Percentiles rank a stretch among this genome's conserved stretches.
phyloP scores from a whole-genome alignment of 257 asterid species.

The Eustoma russellianum region DNA sequence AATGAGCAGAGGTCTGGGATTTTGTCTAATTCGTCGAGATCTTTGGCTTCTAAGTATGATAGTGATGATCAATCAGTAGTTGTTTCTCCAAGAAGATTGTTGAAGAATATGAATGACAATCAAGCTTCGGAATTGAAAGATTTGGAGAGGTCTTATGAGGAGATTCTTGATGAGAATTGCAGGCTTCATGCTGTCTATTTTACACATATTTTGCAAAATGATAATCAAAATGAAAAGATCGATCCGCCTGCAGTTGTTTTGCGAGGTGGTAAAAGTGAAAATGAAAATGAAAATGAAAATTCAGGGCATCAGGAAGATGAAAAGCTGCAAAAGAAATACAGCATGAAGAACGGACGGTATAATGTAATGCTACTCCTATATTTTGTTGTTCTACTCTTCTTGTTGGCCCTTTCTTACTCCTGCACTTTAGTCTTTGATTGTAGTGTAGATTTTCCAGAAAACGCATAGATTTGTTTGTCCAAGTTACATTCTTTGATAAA shows the following conservation, averaged over 20 bases:
- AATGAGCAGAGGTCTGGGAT: constrained; percentile 27
- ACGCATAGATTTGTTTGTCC: neutral
- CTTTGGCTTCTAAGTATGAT: constrained; percentile 13
- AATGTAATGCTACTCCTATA: constrained; percentile 44
- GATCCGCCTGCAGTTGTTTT: constrained; percentile 32
- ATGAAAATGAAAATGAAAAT: constrained; percentile 4
- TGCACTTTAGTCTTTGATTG: neutral
- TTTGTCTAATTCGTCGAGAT: constrained; percentile 13
- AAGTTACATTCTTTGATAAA: neutral
- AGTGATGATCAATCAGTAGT: constrained; percentile 29
- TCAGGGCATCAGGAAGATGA: constrained; percentile 13
- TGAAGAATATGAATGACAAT: constrained; percentile 50
- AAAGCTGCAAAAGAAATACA: constrained; percentile 25
- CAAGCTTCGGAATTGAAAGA: constrained; percentile 41
- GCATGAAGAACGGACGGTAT: constrained; percentile 55
- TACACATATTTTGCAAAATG: constrained; percentile 28
- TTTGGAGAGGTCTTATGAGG: constrained; percentile 55
- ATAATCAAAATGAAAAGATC: constrained; percentile 11
- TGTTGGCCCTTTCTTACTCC: neutral
- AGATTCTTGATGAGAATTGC: constrained; percentile 50
- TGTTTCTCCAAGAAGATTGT: constrained; percentile 17
- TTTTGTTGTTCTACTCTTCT: constrained; percentile 9
- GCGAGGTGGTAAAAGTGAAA: constrained; percentile 4
- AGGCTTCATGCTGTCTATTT: constrained; percentile 38
- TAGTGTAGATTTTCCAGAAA: neutral